Evolutionary conservation across 208 protist genomes (phyloP).

Genomic region (Trypanosoma grayi): DNA sequence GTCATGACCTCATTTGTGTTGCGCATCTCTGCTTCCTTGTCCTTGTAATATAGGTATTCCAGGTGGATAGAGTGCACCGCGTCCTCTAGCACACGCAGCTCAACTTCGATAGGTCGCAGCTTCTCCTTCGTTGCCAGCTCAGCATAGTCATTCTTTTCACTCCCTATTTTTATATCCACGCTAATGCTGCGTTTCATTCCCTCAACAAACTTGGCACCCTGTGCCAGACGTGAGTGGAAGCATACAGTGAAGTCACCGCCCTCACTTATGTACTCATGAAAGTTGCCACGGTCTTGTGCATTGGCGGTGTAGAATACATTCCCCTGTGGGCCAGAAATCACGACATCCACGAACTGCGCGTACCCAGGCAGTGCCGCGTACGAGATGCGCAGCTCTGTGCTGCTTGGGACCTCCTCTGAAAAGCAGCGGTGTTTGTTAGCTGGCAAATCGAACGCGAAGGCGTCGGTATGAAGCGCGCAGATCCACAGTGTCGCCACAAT

Average conservation of each 20-base stretch:
- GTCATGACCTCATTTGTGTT: conserved; percentile 84
- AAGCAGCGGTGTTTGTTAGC: conserved; percentile 65
- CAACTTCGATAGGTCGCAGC: conserved; percentile 88
- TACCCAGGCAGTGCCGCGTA: conserved; percentile 56
- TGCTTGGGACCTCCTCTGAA: conserved; percentile 69
- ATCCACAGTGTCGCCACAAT: conserved; percentile 14
- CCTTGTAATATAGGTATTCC: conserved; percentile 87
- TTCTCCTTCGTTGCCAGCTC: conserved; percentile 79
- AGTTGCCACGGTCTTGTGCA: conserved; percentile 35
- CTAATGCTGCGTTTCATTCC: conserved; percentile 28
- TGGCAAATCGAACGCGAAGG: conserved; percentile 59
- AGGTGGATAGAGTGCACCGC: conserved; percentile 72
- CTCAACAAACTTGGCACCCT: conserved; percentile 16
- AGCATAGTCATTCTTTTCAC: conserved; percentile 67
- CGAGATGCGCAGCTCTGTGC: conserved; percentile 45
- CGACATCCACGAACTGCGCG: conserved; percentile 61
- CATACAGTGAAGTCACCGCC: conserved; percentile 79
- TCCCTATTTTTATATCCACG: conserved; percentile 42
- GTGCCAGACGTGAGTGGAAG: conserved; percentile 49
- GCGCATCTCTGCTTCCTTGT: conserved; percentile 87
- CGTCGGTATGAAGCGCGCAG: conserved; percentile 6
- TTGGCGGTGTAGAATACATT: conserved; percentile 17
- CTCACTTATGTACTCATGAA: conserved; percentile 29
- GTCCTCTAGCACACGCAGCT: conserved; percentile 88
- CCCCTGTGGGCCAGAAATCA: conserved; percentile 29